A percentile compares a stretch with the other conserved stretches of the same genome.
These are phyloP conservation scores for Neostapfia colusana DNA, from an alignment of 176 grass and related monocot species.

Conservation along the genomic window DNA sequence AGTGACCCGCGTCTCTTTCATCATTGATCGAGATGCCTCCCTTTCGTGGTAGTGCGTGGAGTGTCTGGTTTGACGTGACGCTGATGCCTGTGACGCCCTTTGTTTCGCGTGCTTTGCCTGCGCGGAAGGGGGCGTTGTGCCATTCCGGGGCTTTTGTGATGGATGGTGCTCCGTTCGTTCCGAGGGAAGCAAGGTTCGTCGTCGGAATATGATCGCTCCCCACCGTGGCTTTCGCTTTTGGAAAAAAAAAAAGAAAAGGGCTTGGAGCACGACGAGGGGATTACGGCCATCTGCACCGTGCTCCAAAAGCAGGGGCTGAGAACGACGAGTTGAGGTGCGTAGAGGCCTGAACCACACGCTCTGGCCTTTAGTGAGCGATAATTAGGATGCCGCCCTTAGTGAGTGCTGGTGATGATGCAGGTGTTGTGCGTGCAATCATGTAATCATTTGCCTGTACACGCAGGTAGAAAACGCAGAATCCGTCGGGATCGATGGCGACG, in stretches of 20 bases:
- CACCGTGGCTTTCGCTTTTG: neutral
- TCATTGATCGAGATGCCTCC: constrained; percentile 4
- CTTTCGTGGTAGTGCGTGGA: constrained; percentile 4
- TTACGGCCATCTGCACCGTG: neutral
- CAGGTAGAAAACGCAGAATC: constrained; percentile 7
- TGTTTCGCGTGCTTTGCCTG: constrained; percentile 2
- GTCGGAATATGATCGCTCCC: constrained; percentile 33
- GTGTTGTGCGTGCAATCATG: constrained; percentile 8
- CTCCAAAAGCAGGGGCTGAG: neutral
- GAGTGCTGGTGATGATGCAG: neutral
- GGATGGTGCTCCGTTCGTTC: neutral
- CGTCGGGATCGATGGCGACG: constrained; percentile 26
- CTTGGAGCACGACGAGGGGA: neutral
- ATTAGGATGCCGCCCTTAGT: too few species aligned
- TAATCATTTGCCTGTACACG: constrained; percentile 12
- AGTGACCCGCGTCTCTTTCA: neutral
- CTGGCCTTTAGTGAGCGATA: too few species aligned
- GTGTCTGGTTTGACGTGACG: constrained; percentile 15
- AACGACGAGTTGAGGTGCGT: neutral
- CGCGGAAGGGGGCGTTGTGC: constrained; percentile 6
- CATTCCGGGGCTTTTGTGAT: neutral
- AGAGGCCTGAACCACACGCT: neutral
- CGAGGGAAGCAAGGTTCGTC: neutral
- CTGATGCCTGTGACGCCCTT: neutral
- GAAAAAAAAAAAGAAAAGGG: too few species aligned